Evolutionary conservation across 495 filamentous ascomycete genomes (phyloP).

Genomic region (Hyaloscypha hepaticicola): DNA sequence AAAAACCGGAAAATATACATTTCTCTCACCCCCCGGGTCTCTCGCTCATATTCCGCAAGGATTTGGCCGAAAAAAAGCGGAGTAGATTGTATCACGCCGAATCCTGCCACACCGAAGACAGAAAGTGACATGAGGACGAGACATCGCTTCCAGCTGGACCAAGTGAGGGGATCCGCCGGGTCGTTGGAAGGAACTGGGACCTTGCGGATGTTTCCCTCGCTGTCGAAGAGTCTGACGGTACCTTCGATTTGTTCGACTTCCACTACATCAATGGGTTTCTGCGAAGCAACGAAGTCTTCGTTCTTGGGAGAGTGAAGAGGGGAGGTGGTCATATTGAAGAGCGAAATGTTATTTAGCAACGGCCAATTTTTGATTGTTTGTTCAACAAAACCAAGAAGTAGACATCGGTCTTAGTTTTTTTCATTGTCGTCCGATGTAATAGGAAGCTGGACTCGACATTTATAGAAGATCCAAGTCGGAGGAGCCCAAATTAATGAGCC

Average conservation of each 20-base stretch:
- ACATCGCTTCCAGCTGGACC: constrained; percentile 3
- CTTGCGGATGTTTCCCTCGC: constrained; percentile 5
- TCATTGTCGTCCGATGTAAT: too few relatives aligned
- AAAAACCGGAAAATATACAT: background rate
- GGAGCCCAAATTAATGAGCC: too few relatives aligned
- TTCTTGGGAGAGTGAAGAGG: background rate
- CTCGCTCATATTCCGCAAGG: background rate
- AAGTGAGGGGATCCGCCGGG: constrained; percentile 12
- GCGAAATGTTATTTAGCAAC: too few relatives aligned
- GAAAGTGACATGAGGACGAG: constrained; percentile 8
- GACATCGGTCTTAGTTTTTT: too few relatives aligned
- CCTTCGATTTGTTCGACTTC: constrained; percentile 8
- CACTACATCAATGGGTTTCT: background rate
- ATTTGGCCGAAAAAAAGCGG: constrained; percentile 6
- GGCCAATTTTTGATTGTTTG: too few relatives aligned
- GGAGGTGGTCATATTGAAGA: background rate
- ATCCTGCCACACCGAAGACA: constrained; percentile 5
- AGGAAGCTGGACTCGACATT: too few relatives aligned
- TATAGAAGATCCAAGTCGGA: too few relatives aligned
- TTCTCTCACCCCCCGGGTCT: constrained; percentile 1
- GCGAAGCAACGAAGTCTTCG: background rate
- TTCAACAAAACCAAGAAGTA: too few relatives aligned
- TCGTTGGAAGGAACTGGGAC: constrained; percentile 4
- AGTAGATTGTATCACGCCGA: constrained; percentile 3
- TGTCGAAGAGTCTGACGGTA: constrained; percentile 13